Evolutionary conservation across 192 early-diverging fungal species (phyloP).

Genomic region (Coemansia javaensis): DNA sequence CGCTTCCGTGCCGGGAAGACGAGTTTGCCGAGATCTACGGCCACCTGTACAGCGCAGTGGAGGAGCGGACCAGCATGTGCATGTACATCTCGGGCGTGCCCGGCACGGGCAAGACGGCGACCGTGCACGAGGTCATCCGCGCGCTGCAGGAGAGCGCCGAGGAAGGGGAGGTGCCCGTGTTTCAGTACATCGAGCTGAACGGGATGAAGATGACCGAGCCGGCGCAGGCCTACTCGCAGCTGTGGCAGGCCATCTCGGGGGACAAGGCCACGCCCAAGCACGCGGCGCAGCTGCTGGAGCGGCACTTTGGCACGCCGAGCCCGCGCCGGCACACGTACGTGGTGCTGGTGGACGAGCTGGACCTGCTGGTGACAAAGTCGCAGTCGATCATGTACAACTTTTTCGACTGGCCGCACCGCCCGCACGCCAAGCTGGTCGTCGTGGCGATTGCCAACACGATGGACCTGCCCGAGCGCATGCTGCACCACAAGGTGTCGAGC

Average conservation of each 20-base stretch:
- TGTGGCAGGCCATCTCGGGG: slow-evolving; percentile 69
- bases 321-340: slow-evolving; percentile 49
- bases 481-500: slow-evolving; percentile 84
- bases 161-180: slow-evolving; percentile 59
- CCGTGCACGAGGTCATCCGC: slow-evolving; percentile 79
- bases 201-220: slow-evolving; percentile 97
- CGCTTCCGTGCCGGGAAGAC: slow-evolving; percentile 88
- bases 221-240: slow-evolving; percentile 71
- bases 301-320: slow-evolving; percentile 58
- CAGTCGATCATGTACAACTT: slow-evolving; percentile 97
- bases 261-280: slow-evolving; percentile 64
- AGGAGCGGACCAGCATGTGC: slow-evolving; percentile 77
- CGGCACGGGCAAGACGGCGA: slow-evolving; percentile 97
- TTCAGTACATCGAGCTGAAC: slow-evolving; percentile 93
- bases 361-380: slow-evolving; percentile 85
- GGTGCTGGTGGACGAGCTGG: slow-evolving; percentile 95
- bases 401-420: slow-evolving; percentile 92
- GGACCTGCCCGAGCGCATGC: slow-evolving; percentile 92
- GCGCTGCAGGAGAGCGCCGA: slow-evolving; percentile 57
- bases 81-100: slow-evolving; percentile 95
- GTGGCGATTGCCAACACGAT: slow-evolving; percentile 98
- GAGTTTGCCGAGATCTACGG: slow-evolving; percentile 82
- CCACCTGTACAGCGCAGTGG: slow-evolving; percentile 70
- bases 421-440: slow-evolving; percentile 79
- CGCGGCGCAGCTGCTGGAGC: slow-evolving; percentile 72